Evolutionary conservation across 2,329 filamentous ascomycete species (phyloP).

Genomic region (Epichloe gansuensis): DNA sequence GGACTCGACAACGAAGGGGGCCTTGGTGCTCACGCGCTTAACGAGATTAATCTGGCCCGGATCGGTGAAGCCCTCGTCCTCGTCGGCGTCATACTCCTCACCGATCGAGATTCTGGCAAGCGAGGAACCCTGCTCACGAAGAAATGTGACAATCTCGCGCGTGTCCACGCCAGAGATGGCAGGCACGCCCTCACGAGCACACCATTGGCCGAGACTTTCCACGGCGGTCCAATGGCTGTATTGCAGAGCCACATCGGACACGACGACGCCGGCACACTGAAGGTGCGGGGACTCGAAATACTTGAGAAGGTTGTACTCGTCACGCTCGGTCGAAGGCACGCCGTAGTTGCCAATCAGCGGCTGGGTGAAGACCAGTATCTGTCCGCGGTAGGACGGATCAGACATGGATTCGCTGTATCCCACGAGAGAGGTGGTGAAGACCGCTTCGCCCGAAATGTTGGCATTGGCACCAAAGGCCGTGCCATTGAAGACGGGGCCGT

Average conservation of each 20-base stretch:
- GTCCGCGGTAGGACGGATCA: conserved; percentile 78
- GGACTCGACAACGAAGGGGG: conserved; percentile 88
- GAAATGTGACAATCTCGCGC: conserved; percentile 86
- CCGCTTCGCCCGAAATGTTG: conserved; percentile 95
- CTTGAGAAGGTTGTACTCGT: conserved; percentile 82
- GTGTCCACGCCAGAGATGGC: conserved; percentile 96
- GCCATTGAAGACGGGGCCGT: conserved; percentile 91
- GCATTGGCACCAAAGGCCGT: conserved; percentile 93
- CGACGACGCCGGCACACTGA: conserved; percentile 89
- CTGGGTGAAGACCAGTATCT: conserved; percentile 97
- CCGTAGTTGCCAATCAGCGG: conserved; percentile 98
- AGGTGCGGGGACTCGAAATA: conserved; percentile 98
- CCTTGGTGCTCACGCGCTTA: conserved; percentile 92
- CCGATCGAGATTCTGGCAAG: conserved; percentile 89
- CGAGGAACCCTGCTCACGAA: conserved; percentile 94
- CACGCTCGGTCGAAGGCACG: conserved; percentile 74
- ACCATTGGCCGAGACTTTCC: conserved; percentile 87
- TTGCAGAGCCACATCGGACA: conserved; percentile 82
- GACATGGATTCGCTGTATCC: conserved; percentile 95
- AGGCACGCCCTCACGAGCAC: conserved; percentile 87
- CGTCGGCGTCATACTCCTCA: conserved; percentile 95
- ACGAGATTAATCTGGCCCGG: conserved; percentile 95
- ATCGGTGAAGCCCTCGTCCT: conserved; percentile 92
- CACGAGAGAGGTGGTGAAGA: conserved; percentile 96
- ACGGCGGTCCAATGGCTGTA: conserved; percentile 99